Evolutionary conservation across 1,139 yeast species (phyloP), one percentile per base, ranked within the genome.

Genomic region (Zygoascus sp.): DNA sequence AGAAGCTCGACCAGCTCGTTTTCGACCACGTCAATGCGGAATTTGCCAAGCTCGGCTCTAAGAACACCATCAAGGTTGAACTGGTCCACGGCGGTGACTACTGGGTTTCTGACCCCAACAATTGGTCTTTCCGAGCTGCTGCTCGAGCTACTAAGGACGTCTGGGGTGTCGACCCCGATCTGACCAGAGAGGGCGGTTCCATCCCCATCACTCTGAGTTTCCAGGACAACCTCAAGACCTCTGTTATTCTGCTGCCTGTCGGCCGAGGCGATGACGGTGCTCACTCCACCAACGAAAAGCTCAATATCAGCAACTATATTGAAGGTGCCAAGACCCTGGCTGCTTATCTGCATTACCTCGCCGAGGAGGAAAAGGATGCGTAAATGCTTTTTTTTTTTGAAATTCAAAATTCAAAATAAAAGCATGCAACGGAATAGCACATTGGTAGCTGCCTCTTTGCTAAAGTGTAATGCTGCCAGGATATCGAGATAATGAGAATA

Each of bases 251-350:
- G 62, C 77, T 92, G 60, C 98, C 98, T 55, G 86, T 92, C 86
- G 98, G 98, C 57, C 83, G 95, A 70, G 98, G 97, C 60, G 97
- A 92, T 65, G 99, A 94, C 62, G 98, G 98, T 58, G 98, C 99
- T 44, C 99, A 94, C 67, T 88, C 97, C 23, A 88, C 92, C 61
- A 92, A 92, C 64, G 99, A 94, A 70, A 94, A 94, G 74, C 73
- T 94, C 62, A 85, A 94, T 65, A 73, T 88, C 46, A 72, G 85
- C 57, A 94, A 94, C 75, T 94, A 87, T 69, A 81, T 92, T 58
- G 85, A 87, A 64, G 99, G 99, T 53, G 82, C 86, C 63, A 94
- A 94, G 75, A 84, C 96, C 22, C 78, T 92, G 69, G 87, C 95
- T 56, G 96, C 97, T 19, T 92, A 88, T 70, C 76, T 92, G 65